Evolutionary conservation across 1,284 basidiomycete genomes (phyloP).

Genomic region (Filobasidium uniguttulatum): DNA sequence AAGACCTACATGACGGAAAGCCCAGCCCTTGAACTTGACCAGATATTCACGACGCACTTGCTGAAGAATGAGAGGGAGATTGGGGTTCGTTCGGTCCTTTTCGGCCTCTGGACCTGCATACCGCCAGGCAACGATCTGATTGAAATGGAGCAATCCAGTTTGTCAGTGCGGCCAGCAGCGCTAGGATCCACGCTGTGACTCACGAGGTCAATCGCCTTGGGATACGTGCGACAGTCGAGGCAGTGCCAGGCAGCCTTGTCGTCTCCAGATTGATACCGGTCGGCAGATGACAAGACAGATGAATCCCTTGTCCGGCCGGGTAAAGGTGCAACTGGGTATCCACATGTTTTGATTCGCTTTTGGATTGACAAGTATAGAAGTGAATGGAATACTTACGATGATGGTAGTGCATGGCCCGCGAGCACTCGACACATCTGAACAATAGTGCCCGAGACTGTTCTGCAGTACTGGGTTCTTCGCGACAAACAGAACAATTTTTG

Average conservation of each 20-base stretch:
- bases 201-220: conserved; percentile 52
- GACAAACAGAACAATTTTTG: neutral
- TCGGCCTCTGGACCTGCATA: conserved; percentile 52
- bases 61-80: conserved; percentile 45
- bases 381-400: conserved; percentile 38
- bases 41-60: conserved; percentile 70
- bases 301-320: conserved; percentile 37
- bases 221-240: conserved; percentile 60
- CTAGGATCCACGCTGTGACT: conserved; percentile 9
- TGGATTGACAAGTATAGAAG: no score
- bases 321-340: conserved; percentile 32
- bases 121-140: conserved; percentile 73
- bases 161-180: neutral
- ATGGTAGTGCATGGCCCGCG: conserved; percentile 61
- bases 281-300: neutral
- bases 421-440: conserved; percentile 69
- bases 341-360: neutral
- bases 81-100: conserved; percentile 38
- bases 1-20: conserved; percentile 50
- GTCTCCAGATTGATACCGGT: conserved; percentile 46
- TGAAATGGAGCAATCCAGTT: neutral
- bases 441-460: conserved; percentile 38
- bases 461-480: conserved; percentile 14
- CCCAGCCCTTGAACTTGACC: conserved; percentile 66
- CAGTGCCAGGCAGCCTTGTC: conserved; percentile 53